phyloP scores from a whole-genome alignment of 2,329 filamentous ascomycete species.

The Atkinsonella texensis region DNA sequence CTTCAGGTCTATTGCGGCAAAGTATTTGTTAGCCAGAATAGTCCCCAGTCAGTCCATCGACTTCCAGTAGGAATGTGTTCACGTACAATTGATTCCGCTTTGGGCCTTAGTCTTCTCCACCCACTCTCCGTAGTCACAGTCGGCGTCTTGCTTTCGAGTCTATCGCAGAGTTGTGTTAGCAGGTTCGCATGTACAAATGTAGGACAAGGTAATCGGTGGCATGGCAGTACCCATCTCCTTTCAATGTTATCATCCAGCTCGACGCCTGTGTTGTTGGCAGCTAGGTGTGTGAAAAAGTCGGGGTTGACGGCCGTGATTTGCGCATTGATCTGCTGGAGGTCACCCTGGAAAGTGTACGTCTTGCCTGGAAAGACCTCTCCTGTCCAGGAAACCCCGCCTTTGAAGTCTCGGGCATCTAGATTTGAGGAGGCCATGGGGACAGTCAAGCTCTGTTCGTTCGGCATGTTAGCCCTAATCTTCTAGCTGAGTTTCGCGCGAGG shows the following conservation, averaged over 20 bases:
- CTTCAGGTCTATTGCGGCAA: not conserved
- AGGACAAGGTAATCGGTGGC: not conserved
- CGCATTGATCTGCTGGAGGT: not conserved
- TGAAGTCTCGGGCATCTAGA: not conserved
- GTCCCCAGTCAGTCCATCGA: not conserved
- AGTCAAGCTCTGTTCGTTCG: not conserved
- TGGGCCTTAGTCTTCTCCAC: not conserved
- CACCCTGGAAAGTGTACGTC: not conserved
- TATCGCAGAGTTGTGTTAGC: not conserved
- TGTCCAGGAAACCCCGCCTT: not conserved
- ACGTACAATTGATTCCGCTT: not conserved
- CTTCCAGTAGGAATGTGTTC: not conserved
- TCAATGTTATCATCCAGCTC: not conserved
- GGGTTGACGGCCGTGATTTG: not conserved
- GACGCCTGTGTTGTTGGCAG: not conserved
- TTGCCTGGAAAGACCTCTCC: constrained; percentile 1
- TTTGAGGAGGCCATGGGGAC: not conserved
- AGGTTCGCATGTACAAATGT: not conserved
- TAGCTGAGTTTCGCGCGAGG: not conserved
- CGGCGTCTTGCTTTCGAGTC: not conserved
- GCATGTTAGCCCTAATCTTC: not conserved
- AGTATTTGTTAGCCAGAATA: not conserved
- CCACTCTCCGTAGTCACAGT: not conserved
- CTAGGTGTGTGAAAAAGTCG: not conserved
- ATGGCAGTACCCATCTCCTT: constrained; percentile 1